These are phyloP conservation scores for Diplodia seriata DNA, from an alignment of 2,329 filamentous ascomycete species.

Conservation along the genomic window DNA sequence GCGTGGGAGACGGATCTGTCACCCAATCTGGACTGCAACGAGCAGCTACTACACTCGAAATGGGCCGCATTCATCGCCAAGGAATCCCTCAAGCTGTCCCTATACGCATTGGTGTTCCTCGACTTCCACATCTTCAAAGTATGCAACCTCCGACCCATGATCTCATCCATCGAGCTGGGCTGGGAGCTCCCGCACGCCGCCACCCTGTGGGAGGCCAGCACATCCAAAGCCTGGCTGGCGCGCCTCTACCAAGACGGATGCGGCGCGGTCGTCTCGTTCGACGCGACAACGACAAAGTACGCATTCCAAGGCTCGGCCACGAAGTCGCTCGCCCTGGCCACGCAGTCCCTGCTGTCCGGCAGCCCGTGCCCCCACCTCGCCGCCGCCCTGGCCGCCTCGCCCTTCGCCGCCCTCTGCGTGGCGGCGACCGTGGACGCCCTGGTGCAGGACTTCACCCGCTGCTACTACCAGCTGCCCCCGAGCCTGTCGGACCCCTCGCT, in stretches of 20 bases:
- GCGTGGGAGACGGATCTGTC: not conserved
- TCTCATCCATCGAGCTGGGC: slow-evolving; percentile 3
- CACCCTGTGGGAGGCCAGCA: not conserved
- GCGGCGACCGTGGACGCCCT: not conserved
- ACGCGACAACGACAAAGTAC: not conserved
- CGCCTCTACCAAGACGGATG: not conserved
- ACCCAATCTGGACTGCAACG: not conserved
- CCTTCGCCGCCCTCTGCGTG: not conserved
- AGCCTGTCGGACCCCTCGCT: not conserved
- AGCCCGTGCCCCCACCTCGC: not conserved
- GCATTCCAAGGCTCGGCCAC: not conserved
- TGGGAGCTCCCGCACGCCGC: not conserved
- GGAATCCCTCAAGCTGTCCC: not conserved
- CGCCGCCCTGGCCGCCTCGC: not conserved
- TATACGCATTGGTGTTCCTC: slow-evolving; percentile 1
- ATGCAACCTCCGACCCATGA: not conserved
- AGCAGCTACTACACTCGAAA: not conserved
- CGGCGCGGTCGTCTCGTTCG: not conserved
- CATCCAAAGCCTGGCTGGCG: not conserved
- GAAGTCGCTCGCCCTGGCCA: not conserved
- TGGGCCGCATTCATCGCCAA: not conserved
- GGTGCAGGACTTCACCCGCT: not conserved
- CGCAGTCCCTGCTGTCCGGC: not conserved
- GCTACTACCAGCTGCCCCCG: not conserved
- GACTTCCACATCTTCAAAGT: not conserved